These are phyloP conservation scores for Murraya koenigii DNA, from an alignment of 345 rosid species.

Conservation along the genomic window DNA sequence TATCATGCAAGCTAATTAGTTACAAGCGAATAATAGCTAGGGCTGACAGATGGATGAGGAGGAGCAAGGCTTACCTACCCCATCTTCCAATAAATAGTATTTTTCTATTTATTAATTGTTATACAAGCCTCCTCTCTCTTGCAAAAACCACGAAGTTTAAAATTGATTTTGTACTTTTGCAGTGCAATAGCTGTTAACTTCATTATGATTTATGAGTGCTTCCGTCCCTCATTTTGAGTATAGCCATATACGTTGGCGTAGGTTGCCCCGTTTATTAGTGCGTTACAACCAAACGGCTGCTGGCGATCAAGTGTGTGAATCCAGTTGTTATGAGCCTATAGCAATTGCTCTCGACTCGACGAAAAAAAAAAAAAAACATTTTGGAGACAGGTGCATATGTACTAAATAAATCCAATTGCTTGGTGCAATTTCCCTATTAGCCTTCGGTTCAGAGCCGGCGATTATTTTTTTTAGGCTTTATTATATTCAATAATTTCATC, in stretches of 20 bases:
- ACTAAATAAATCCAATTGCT: background rate
- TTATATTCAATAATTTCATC: too few relatives aligned
- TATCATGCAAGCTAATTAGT: background rate
- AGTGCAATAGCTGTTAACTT: background rate
- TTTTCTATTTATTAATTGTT: background rate
- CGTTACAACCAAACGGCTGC: constrained; percentile 22
- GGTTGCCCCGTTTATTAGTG: background rate
- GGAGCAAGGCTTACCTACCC: constrained; percentile 28
- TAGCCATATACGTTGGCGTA: too few relatives aligned
- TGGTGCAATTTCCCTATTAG: constrained; percentile 15
- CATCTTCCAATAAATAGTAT: background rate
- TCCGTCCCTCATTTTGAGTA: constrained; percentile 17
- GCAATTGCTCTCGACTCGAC: constrained; percentile 6
- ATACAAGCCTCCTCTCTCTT: background rate
- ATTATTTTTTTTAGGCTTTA: too few relatives aligned
- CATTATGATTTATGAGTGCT: constrained; percentile 16
- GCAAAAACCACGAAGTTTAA: background rate
- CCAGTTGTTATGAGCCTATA: constrained; percentile 11
- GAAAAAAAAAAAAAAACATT: background rate
- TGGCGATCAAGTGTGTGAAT: constrained; percentile 5
- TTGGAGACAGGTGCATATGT: background rate
- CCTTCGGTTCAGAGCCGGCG: background rate
- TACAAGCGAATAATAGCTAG: background rate
- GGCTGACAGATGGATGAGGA: constrained; percentile 32
- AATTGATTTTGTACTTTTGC: background rate